phyloP scores from a whole-genome alignment of 2,329 filamentous ascomycete genomes.

The Neurospora sp. region DNA sequence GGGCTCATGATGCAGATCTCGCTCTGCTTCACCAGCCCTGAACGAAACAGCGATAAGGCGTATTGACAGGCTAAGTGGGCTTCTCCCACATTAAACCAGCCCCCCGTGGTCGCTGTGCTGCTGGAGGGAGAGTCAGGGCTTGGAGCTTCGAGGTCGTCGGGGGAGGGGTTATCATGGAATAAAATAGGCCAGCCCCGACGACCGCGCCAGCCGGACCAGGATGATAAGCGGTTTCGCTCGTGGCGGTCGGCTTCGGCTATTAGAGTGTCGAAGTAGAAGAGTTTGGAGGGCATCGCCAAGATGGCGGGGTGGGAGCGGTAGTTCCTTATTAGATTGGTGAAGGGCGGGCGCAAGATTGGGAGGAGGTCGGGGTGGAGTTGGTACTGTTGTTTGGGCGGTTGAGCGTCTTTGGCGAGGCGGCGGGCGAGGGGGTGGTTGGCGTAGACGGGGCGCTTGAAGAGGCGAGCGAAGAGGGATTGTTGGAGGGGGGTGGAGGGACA shows the following conservation, averaged over 20 bases:
- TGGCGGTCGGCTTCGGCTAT: slow-evolving; percentile 5
- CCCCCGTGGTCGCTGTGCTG: slow-evolving; percentile 11
- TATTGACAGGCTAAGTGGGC: slow-evolving; percentile 11
- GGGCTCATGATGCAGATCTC: slow-evolving; percentile 18
- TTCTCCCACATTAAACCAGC: slow-evolving; percentile 16
- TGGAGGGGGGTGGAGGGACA: slow-evolving; percentile 9
- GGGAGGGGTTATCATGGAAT: slow-evolving; percentile 14
- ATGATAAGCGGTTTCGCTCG: slow-evolving; percentile 1
- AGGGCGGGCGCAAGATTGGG: slow-evolving; percentile 17
- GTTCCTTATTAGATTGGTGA: slow-evolving; percentile 17
- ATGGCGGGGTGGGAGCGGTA: slow-evolving; percentile 20
- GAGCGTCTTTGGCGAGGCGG: slow-evolving; percentile 3
- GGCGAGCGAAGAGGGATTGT: slow-evolving; percentile 15
- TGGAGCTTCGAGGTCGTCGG: slow-evolving; percentile 13
- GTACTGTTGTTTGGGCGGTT: neutral
- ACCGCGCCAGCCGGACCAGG: slow-evolving; percentile 14
- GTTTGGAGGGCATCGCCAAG: slow-evolving; percentile 14
- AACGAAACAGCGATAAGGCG: slow-evolving; percentile 5
- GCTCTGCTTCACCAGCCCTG: slow-evolving; percentile 4
- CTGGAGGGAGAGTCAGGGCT: neutral
- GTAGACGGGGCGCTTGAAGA: slow-evolving; percentile 15
- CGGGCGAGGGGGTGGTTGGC: slow-evolving; percentile 17
- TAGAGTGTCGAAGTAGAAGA: slow-evolving; percentile 19
- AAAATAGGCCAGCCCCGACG: slow-evolving; percentile 11
- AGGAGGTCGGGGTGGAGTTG: slow-evolving; percentile 4